These are phyloP conservation scores for Tricholoma hemisulphureum DNA, from an alignment of 768 basidiomycete genomes.

Conservation along the genomic window DNA sequence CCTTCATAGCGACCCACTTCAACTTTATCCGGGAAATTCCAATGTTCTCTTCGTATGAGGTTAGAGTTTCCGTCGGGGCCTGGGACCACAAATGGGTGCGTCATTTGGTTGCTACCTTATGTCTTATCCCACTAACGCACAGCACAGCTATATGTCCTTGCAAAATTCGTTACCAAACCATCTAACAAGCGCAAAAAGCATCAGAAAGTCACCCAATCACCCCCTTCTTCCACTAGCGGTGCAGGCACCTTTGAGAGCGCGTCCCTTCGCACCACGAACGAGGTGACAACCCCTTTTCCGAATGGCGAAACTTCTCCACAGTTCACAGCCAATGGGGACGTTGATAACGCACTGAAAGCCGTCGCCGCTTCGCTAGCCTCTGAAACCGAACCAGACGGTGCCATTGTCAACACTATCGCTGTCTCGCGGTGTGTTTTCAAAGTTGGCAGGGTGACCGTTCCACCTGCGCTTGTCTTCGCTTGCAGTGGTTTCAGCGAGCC, in stretches of 20 bases:
- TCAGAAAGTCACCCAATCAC: conserved; percentile 12
- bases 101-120: not conserved
- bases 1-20: conserved; percentile 56
- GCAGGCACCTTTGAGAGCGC: conserved; percentile 19
- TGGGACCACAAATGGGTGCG: conserved; percentile 80
- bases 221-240: conserved; percentile 1
- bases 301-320: conserved; percentile 7
- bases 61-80: conserved; percentile 50
- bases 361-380: conserved; percentile 31
- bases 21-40: conserved; percentile 72
- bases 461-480: conserved; percentile 62
- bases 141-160: conserved; percentile 57
- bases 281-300: conserved; percentile 13
- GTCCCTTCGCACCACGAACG: conserved; percentile 36
- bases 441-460: conserved; percentile 67
- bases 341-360: conserved; percentile 27
- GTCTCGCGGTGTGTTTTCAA: conserved; percentile 71
- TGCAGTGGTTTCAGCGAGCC: conserved; percentile 52
- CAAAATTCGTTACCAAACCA: conserved; percentile 61
- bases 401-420: conserved; percentile 58
- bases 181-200: conserved; percentile 30
- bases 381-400: conserved; percentile 51
- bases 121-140: not conserved
- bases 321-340: conserved; percentile 16
- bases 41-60: conserved; percentile 58